phyloP scores from a whole-genome alignment of 768 basidiomycete species.

The Chalciporus piperatus region DNA sequence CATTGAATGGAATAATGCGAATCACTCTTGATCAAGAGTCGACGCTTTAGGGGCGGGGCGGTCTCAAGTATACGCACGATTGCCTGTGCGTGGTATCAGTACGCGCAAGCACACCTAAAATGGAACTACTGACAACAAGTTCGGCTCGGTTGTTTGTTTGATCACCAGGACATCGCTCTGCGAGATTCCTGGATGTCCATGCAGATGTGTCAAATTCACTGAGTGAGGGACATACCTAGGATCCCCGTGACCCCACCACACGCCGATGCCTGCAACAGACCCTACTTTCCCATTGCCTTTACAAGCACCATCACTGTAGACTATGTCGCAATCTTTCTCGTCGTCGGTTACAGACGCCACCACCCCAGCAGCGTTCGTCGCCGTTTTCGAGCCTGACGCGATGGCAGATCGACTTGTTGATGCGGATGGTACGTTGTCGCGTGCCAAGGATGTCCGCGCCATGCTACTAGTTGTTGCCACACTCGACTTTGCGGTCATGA shows the following conservation, averaged over 20 bases:
- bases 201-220: not conserved
- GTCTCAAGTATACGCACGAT: conserved; percentile 80
- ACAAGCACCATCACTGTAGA: conserved; percentile 89
- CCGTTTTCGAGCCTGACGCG: not conserved
- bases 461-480: not conserved
- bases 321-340: conserved; percentile 42
- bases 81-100: conserved; percentile 49
- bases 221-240: conserved; percentile 39
- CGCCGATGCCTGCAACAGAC: conserved; percentile 78
- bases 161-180: conserved; percentile 77
- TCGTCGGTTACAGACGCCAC: conserved; percentile 16
- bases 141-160: conserved; percentile 92
- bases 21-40: conserved; percentile 79
- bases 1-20: conserved; percentile 83
- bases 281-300: conserved; percentile 71
- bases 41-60: conserved; percentile 49
- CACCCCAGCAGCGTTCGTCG: not conserved
- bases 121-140: conserved; percentile 58
- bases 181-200: conserved; percentile 58
- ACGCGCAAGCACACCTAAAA: not conserved
- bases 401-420: conserved; percentile 26
- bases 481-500: conserved; percentile 37
- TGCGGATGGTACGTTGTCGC: conserved; percentile 10
- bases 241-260: conserved; percentile 81
- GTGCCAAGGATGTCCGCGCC: conserved; percentile 7